A percentile compares a stretch with the other conserved stretches of the same genome.
Evolutionary conservation across 352 stramenopile genomes (phyloP).

Genomic region (Phytophthora pluvialis): DNA sequence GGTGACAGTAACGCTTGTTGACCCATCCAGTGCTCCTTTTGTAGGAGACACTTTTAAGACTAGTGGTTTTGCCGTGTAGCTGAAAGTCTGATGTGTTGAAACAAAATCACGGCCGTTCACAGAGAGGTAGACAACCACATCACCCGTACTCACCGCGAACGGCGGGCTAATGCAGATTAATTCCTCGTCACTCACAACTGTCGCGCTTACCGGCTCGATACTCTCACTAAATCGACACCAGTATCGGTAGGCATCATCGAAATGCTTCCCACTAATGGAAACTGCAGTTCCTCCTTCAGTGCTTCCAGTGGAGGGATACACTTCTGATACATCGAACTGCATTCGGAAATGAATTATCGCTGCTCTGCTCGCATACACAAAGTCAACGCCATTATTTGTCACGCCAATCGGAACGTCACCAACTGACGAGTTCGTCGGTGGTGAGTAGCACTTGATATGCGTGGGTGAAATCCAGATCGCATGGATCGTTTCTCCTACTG

Average conservation of each 20-base stretch:
- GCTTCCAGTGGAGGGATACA: slow-evolving; percentile 57
- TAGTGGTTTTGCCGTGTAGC: slow-evolving; percentile 47
- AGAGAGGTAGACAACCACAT: slow-evolving; percentile 55
- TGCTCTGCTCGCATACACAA: slow-evolving; percentile 22
- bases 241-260: slow-evolving; percentile 39
- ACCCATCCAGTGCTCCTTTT: slow-evolving; percentile 53
- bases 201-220: slow-evolving; percentile 35
- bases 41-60: slow-evolving; percentile 56
- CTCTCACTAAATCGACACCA: slow-evolving; percentile 74
- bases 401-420: slow-evolving; percentile 41
- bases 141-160: slow-evolving; percentile 25
- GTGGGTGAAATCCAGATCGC: slow-evolving; percentile 57
- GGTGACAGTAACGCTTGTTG: slow-evolving; percentile 58
- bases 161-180: slow-evolving; percentile 52
- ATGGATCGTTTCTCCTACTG: not conserved
- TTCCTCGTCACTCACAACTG: slow-evolving; percentile 28
- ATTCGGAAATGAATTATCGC: slow-evolving; percentile 39
- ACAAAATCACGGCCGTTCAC: slow-evolving; percentile 81
- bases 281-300: slow-evolving; percentile 62
- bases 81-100: slow-evolving; percentile 52
- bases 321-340: slow-evolving; percentile 44
- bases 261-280: slow-evolving; percentile 60
- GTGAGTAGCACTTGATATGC: slow-evolving; percentile 58
- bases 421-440: slow-evolving; percentile 28
- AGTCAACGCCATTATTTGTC: slow-evolving; percentile 62